A percentile compares a stretch with the other conserved stretches of the same genome.
These are phyloP conservation scores for Leptodermis oblonga DNA, from an alignment of 257 asterid genomes.

Conservation along the genomic window DNA sequence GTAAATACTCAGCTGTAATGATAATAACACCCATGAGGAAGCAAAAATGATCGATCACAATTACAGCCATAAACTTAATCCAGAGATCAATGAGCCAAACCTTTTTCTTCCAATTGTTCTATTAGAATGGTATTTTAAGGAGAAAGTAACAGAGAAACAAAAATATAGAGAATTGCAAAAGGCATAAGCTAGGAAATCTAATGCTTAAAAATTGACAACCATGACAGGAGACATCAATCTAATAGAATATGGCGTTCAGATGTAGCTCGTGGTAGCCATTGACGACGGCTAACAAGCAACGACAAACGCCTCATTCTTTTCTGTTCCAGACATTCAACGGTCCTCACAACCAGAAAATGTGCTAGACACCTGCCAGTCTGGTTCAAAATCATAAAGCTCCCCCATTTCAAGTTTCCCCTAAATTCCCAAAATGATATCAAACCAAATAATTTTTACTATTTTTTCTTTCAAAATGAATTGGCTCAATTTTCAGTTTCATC, in stretches of 20 bases:
- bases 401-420: not conserved
- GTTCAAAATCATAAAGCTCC: not conserved
- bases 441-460: no score
- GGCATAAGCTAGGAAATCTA: no score
- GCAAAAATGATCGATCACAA: not conserved
- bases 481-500: not conserved
- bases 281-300: constrained; percentile 25
- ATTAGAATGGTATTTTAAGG: not conserved
- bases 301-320: constrained; percentile 17
- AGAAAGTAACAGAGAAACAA: no score
- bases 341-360: not conserved
- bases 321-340: constrained; percentile 3
- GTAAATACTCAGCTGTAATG: not conserved
- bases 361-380: constrained; percentile 15
- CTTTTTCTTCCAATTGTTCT: no score
- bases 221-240: no score
- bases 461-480: no score
- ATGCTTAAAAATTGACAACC: no score
- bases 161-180: not conserved
- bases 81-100: not conserved
- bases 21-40: no score
- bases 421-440: not conserved
- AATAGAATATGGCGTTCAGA: not conserved
- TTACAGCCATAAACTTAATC: not conserved
- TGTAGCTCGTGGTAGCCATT: not conserved